These are phyloP conservation scores for Fagopyrum tataricum DNA, from an alignment of 148 eudicot genomes.

Conservation along the genomic window DNA sequence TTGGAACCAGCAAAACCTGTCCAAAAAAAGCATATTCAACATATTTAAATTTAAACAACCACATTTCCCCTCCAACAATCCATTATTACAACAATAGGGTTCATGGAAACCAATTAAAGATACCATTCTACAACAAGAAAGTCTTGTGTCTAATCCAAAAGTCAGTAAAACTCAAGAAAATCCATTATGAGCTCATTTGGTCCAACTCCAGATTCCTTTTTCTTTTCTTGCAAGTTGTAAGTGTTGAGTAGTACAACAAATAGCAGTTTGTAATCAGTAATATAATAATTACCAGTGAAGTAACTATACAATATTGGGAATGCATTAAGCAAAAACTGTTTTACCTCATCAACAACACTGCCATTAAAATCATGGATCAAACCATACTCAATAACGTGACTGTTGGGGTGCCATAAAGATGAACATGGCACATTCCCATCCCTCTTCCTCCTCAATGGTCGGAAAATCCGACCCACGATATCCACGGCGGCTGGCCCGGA, in stretches of 20 bases:
- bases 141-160: not conserved
- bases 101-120: not conserved
- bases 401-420: slow-evolving; percentile 57
- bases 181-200: not conserved
- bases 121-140: not conserved
- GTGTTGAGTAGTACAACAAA: not conserved
- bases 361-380: slow-evolving; percentile 50
- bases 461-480: slow-evolving; percentile 50
- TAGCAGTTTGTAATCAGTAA: not conserved
- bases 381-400: slow-evolving; percentile 90
- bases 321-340: not conserved
- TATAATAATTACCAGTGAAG: not conserved
- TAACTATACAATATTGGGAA: not conserved
- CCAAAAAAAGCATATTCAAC: slow-evolving; percentile 7
- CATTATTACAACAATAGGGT: not conserved
- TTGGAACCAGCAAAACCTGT: slow-evolving; percentile 81
- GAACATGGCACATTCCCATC: slow-evolving; percentile 15
- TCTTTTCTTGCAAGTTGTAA: not conserved
- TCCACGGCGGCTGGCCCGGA: slow-evolving; percentile 82
- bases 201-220: not conserved
- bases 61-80: not conserved
- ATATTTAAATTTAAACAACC: not conserved
- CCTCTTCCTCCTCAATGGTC: slow-evolving; percentile 22
- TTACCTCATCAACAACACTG: slow-evolving; percentile 84
- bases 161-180: not conserved